phyloP scores from a whole-genome alignment of 2,329 filamentous ascomycete genomes.

The Colletotrichum sp. region DNA sequence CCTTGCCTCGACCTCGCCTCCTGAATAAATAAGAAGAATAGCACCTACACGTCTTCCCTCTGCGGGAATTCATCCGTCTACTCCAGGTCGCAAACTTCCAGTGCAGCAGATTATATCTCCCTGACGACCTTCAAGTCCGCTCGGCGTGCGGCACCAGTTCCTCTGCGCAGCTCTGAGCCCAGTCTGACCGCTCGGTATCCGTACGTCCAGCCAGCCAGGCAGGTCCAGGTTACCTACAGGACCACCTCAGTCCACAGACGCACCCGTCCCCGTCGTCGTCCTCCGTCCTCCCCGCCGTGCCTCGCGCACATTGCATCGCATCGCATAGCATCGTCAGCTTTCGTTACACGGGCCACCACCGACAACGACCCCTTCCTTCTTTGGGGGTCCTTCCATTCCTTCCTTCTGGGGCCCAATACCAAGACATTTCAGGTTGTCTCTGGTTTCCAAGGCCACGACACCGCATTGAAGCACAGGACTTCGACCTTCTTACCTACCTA shows the following conservation, averaged over 20 bases:
- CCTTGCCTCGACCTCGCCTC: background rate
- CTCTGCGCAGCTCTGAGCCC: background rate
- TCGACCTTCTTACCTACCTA: background rate
- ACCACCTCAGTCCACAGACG: background rate
- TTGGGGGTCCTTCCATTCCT: background rate
- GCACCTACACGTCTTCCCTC: background rate
- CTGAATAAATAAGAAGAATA: background rate
- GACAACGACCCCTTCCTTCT: background rate
- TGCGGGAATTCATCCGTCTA: background rate
- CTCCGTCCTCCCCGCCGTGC: background rate
- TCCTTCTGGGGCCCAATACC: background rate
- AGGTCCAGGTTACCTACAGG: background rate
- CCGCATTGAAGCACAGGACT: background rate
- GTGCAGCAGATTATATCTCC: background rate
- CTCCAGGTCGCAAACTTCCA: background rate
- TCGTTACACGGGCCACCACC: background rate
- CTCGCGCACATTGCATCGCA: background rate
- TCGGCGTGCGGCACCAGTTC: background rate
- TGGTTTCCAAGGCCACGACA: background rate
- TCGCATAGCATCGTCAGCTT: background rate
- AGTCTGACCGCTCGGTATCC: background rate
- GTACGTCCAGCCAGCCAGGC: background rate
- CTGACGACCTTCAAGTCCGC: background rate
- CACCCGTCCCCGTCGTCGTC: background rate
- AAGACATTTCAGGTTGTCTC: background rate